phyloP scores from a whole-genome alignment of 352 stramenopile genomes.

The Phytophthora podocarpi region DNA sequence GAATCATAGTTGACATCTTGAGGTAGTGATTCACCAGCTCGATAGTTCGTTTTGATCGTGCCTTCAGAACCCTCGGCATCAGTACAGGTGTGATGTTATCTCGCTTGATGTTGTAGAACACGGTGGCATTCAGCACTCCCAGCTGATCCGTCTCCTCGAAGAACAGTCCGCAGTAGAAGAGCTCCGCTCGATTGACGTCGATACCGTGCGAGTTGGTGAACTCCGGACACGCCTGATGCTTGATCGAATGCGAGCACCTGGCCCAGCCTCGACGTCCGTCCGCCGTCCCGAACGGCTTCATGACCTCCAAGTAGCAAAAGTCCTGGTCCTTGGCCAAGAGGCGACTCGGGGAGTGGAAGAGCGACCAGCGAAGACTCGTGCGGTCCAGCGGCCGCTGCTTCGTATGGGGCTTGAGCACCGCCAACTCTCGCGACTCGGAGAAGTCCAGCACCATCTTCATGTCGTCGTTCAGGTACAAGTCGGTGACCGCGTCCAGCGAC shows the following conservation, averaged over 20 bases:
- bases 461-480: slow-evolving; percentile 65
- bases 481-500: slow-evolving; percentile 68
- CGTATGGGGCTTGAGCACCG: slow-evolving; percentile 49
- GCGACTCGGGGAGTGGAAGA: slow-evolving; percentile 63
- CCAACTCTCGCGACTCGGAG: slow-evolving; percentile 62
- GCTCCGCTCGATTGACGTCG: slow-evolving; percentile 51
- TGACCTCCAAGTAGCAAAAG: slow-evolving; percentile 79
- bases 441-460: slow-evolving; percentile 82
- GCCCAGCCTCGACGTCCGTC: slow-evolving; percentile 70
- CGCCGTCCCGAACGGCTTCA: slow-evolving; percentile 63
- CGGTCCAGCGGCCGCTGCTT: slow-evolving; percentile 48
- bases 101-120: slow-evolving; percentile 67
- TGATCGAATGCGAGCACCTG: slow-evolving; percentile 73
- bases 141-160: slow-evolving; percentile 65
- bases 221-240: slow-evolving; percentile 63
- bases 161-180: slow-evolving; percentile 71
- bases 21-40: slow-evolving; percentile 77
- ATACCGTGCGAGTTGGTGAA: slow-evolving; percentile 38
- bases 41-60: slow-evolving; percentile 59
- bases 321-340: slow-evolving; percentile 66
- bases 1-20: slow-evolving; percentile 54
- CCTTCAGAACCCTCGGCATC: slow-evolving; percentile 57
- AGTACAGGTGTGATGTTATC: slow-evolving; percentile 50
- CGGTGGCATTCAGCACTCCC: slow-evolving; percentile 56
- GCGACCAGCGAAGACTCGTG: slow-evolving; percentile 72